phyloP scores from a whole-genome alignment of 169 alveolate genomes.

The Plasmodium knowlesi region DNA sequence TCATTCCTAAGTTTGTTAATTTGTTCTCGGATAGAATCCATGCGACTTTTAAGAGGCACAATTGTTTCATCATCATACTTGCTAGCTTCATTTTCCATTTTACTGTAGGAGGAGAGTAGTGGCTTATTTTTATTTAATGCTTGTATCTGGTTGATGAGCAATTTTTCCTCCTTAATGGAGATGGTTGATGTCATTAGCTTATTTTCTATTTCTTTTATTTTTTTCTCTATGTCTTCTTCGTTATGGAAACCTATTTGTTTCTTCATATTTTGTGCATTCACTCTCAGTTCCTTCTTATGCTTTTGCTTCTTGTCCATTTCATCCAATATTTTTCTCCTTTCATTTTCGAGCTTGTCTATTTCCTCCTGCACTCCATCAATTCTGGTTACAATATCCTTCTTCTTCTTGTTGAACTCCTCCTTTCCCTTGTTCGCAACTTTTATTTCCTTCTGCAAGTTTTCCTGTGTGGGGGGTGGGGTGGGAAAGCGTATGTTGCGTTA shows the following conservation, averaged over 20 bases:
- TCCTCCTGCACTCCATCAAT: constrained; percentile 80
- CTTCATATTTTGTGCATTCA: constrained; percentile 79
- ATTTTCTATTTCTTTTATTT: constrained; percentile 81
- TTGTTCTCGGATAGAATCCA: constrained; percentile 62
- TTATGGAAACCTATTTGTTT: constrained; percentile 80
- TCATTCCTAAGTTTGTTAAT: constrained; percentile 59
- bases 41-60: constrained; percentile 36
- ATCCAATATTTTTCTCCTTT: constrained; percentile 78
- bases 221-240: constrained; percentile 83
- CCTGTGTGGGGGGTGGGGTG: neutral
- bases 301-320: constrained; percentile 81
- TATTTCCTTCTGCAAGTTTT: constrained; percentile 77
- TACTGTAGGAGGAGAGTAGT: constrained; percentile 76
- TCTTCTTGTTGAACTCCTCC: constrained; percentile 76
- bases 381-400: constrained; percentile 77
- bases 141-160: constrained; percentile 81
- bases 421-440: constrained; percentile 79
- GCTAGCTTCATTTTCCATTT: constrained; percentile 77
- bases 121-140: constrained; percentile 81
- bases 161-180: constrained; percentile 85
- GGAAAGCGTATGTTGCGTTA: neutral
- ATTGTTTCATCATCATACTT: constrained; percentile 74
- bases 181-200: constrained; percentile 84
- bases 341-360: constrained; percentile 79
- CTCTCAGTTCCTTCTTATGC: constrained; percentile 80